Evolutionary conservation across 2,329 filamentous ascomycete species (phyloP).

Genomic region (Ophiostoma quercus): DNA sequence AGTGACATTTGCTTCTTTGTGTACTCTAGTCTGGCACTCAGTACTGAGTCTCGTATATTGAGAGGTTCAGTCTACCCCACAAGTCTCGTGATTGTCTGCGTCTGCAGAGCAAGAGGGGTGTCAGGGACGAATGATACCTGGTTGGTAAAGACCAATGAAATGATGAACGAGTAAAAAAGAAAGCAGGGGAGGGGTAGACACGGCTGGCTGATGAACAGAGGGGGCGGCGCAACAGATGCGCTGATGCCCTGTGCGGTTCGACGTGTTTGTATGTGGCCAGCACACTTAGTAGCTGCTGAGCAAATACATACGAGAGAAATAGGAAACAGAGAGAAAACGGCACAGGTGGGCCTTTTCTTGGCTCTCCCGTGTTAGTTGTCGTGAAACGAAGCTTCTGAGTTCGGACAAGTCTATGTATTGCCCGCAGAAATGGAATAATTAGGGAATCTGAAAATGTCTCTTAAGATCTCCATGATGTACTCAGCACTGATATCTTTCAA

Average conservation of each 20-base stretch:
- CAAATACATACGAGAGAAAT: neutral
- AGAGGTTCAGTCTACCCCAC: slow-evolving; percentile 13
- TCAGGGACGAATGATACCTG: slow-evolving; percentile 1
- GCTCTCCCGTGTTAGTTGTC: slow-evolving; percentile 6
- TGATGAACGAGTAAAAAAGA: neutral
- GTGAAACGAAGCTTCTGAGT: neutral
- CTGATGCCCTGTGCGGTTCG: neutral
- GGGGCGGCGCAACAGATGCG: neutral
- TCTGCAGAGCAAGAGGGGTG: slow-evolving; percentile 18
- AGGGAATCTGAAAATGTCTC: neutral
- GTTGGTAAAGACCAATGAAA: neutral
- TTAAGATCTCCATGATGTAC: no score
- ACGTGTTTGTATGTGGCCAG: neutral
- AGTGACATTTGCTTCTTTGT: neutral
- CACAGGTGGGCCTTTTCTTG: slow-evolving; percentile 2
- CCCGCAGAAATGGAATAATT: neutral
- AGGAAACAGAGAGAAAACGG: neutral
- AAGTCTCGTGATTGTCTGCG: slow-evolving; percentile 21
- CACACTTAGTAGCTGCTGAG: no score
- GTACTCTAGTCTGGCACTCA: neutral
- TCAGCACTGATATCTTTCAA: no score
- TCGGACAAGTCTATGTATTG: neutral
- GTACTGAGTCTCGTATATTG: neutral
- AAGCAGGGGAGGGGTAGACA: neutral
- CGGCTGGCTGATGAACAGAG: neutral